phyloP scores from a whole-genome alignment of 2,329 filamentous ascomycete genomes.

The Talaromyces sp. region DNA sequence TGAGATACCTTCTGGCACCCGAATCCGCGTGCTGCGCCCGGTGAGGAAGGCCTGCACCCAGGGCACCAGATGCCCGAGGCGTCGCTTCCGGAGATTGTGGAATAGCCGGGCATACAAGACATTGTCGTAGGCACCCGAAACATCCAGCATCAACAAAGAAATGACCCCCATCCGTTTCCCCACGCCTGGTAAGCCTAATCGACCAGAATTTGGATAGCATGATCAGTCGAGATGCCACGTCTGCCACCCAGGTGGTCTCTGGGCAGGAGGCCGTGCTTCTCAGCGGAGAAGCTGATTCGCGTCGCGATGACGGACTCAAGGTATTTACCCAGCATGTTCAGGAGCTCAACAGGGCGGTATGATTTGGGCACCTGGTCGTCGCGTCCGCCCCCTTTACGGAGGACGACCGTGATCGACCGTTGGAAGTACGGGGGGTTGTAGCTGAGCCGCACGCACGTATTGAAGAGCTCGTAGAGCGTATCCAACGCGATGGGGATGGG shows the following conservation, averaged over 20 bases:
- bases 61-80: neutral
- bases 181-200: conserved; percentile 6
- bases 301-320: conserved; percentile 12
- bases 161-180: neutral
- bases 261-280: conserved; percentile 10
- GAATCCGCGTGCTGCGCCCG: neutral
- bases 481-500: neutral
- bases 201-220: conserved; percentile 14
- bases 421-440: conserved; percentile 3
- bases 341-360: conserved; percentile 17
- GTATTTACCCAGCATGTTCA: conserved; percentile 15
- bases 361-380: conserved; percentile 14
- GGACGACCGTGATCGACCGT: neutral
- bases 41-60: conserved; percentile 2
- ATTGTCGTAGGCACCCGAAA: conserved; percentile 17
- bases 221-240: conserved; percentile 16
- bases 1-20: neutral
- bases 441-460: neutral
- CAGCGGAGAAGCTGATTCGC: conserved; percentile 6
- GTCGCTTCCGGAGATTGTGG: neutral
- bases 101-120: neutral
- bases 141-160: conserved; percentile 13
- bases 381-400: conserved; percentile 1
- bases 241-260: conserved; percentile 12
- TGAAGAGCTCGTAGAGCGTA: neutral